Evolutionary conservation across 768 basidiomycete genomes (phyloP), one percentile per base, ranked within the genome.

Genomic region (Xerocomellus intermedius): DNA sequence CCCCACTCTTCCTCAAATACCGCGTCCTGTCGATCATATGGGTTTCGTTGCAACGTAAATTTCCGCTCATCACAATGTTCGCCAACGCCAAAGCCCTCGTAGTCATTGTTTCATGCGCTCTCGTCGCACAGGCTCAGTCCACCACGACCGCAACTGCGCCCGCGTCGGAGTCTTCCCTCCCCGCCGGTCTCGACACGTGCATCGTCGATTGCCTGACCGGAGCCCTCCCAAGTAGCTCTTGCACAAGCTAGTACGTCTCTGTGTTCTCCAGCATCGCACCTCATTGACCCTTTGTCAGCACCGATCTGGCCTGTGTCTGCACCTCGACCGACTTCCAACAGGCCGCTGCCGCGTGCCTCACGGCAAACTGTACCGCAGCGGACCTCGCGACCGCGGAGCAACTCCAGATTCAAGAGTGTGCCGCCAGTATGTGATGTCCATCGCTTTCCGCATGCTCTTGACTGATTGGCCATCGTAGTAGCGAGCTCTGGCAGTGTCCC

Each of bases 281-380:
- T 9, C 3, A 5, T 33, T 59, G 8, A 50, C 44, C 12, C 8
- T 8, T 19, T 10, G 12, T 44, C 30, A 80, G 80, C 62, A 63
- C 75, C 13, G 62, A 80, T 61, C 0, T 75, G n/a, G 0, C 53
- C 0, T 81, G 79, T 48, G 58, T 77, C 21, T 81, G 79, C 66
- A 61, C 69, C 3, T 75, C 69, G 47, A 10, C 48, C 1, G 42
- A 55, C 2, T 81, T 77, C 76, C 77, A 79, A 53, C 0, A 2
- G 4, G 64, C 65, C 2, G 74, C 73, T 3, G 8, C 2, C 0
- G 1, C 28, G 7, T 81, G 79, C 59, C 65, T 81, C 21, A 1
- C 28, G 21, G n/a, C 56, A 1, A 70, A 61, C 38, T 81, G 79
- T 55, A 62, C 73, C 0, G 0, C 66, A 0, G 46, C 50, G 0